Evolutionary conservation across 2,329 filamentous ascomycete species (phyloP), one percentile per base, ranked within the genome.

Genomic region (Claviceps monticola): DNA sequence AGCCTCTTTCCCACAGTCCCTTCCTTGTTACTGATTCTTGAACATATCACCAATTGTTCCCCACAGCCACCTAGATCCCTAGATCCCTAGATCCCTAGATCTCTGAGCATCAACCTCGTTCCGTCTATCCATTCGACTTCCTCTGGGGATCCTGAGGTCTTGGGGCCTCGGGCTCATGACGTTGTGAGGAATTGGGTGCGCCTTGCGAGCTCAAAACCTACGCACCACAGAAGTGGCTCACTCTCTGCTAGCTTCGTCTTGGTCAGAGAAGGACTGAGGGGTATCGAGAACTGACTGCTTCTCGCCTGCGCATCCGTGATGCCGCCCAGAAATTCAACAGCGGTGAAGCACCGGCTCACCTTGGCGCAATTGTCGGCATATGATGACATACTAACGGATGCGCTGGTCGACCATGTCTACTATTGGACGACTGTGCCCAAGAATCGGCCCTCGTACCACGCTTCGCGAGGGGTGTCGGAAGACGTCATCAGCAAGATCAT

Each of bases 341-440:
- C 66, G 42, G 60, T 66, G 68, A 85, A 78, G 71, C 82, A 85
- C 64, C 80, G 82, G 56, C 75, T 98, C 60, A 95, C 89, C 7
- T 75, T 97, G 60, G 82, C 84, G 55, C 90, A 95, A 74, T 73
- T 98, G 61, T 85, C 89, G 36, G 84, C 85, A 48, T 97, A 97
- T 72, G 93, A 98, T 71, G 93, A 98, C 68, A 83, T 97, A 57
- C 75, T 95, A 56, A 98, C 93, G 7, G 93, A 98, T 76, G 86
- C 88, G 59, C 81, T 98, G 50, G 83, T 98, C 55, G 93, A 98
- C 69, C 88, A 91, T 71, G 91, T 88, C 9, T 96, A 87, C 68
- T 98, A 93, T 73, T 97, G 93, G 91, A 91, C 91, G 5, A 86
- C 80, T 4, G 95, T 96, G 54, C 90, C 91, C 57, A 98, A 98